Percentiles rank a stretch among this genome's conserved stretches.
Conservation (phyloP, 305 asterid species). For the Solanum hybrid region DNA sequence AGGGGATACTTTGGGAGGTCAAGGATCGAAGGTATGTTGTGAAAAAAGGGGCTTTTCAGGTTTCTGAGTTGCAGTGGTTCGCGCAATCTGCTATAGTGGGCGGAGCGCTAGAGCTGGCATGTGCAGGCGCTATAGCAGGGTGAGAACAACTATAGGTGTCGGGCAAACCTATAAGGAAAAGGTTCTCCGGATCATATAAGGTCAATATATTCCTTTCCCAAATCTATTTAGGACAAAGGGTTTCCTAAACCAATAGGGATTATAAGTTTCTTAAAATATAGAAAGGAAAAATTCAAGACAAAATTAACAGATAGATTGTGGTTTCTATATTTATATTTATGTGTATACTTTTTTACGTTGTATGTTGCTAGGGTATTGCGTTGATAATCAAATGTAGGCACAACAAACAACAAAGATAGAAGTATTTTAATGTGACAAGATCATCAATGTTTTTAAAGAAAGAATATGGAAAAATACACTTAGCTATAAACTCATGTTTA, state of each 20-base stretch:
- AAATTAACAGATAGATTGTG: not conserved
- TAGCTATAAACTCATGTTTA: not conserved
- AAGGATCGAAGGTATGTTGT: not conserved
- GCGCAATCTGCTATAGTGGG: not conserved
- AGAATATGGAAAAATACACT: not conserved
- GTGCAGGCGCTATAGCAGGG: not conserved
- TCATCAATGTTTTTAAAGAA: not conserved
- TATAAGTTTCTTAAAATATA: not conserved
- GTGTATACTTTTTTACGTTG: not conserved
- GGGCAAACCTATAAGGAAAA: not conserved
- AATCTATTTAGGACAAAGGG: not conserved
- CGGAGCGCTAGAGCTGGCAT: not conserved
- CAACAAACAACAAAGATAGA: not conserved
- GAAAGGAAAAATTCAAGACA: not conserved
- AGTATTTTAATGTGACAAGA: not conserved
- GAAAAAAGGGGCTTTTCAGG: not conserved
- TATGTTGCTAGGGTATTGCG: not conserved
- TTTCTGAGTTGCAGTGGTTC: not conserved
- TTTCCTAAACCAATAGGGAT: not conserved
- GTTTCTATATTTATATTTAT: not conserved
- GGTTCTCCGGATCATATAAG: not conserved
- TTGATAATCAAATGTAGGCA: not conserved
- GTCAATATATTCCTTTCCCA: not conserved
- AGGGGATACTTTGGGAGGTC: not conserved
- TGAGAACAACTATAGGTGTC: not conserved